These are phyloP conservation scores for Phyllostachys edulis DNA, from an alignment of 176 grass and related monocot species.

Conservation along the genomic window DNA sequence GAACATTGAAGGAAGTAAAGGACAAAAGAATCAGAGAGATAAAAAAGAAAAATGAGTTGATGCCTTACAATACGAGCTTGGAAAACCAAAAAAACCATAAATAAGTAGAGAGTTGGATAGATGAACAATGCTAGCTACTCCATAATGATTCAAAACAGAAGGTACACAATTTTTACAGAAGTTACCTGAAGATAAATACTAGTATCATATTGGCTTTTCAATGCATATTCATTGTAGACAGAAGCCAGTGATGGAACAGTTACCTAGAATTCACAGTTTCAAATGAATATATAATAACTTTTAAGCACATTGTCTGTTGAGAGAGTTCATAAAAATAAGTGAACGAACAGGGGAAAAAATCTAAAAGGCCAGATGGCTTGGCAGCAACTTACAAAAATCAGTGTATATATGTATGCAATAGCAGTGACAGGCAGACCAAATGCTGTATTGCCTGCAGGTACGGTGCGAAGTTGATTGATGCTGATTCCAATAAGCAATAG, in stretches of 20 bases:
- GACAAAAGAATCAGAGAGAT: background rate
- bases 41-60: background rate
- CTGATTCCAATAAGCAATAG: constrained; percentile 95
- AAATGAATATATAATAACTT: constrained; percentile 23
- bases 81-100: background rate
- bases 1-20: background rate
- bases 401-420: constrained; percentile 85
- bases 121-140: constrained; percentile 5
- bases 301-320: background rate
- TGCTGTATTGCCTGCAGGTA: constrained; percentile 58
- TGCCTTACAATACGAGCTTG: constrained; percentile 9
- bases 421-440: constrained; percentile 81
- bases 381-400: constrained; percentile 85
- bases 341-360: background rate
- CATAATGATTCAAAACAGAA: background rate
- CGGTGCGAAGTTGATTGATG: constrained; percentile 86
- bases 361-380: constrained; percentile 6
- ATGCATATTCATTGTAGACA: constrained; percentile 97
- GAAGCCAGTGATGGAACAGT: constrained; percentile 97
- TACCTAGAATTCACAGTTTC: constrained; percentile 49
- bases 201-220: constrained; percentile 99
- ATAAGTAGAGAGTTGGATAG: background rate
- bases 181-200: constrained; percentile 98
- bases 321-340: constrained; percentile 15
- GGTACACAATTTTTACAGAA: background rate